phyloP scores from a whole-genome alignment of 2,329 filamentous ascomycete genomes.

The Trichothecium sympodiale region DNA sequence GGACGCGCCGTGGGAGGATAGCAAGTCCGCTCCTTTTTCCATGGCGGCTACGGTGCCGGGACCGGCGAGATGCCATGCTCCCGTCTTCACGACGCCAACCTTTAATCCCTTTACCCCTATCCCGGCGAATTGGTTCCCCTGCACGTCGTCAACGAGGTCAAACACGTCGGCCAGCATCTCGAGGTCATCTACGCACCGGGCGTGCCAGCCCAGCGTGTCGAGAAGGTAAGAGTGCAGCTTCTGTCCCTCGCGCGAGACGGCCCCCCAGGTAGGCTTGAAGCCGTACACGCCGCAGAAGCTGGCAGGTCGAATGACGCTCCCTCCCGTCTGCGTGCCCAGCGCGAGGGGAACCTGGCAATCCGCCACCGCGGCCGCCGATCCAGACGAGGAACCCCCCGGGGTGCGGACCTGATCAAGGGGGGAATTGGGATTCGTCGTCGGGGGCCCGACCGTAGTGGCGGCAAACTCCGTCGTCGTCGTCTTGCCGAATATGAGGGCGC shows the following conservation, averaged over 20 bases:
- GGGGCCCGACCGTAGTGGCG: slow-evolving; percentile 38
- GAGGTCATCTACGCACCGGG: slow-evolving; percentile 46
- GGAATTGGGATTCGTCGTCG: slow-evolving; percentile 49
- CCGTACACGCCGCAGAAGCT: slow-evolving; percentile 55
- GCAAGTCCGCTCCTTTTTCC: slow-evolving; percentile 24
- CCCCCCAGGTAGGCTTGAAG: slow-evolving; percentile 55
- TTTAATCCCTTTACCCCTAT: slow-evolving; percentile 35
- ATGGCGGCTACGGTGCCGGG: slow-evolving; percentile 31
- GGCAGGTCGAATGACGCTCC: slow-evolving; percentile 51
- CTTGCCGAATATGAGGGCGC: slow-evolving; percentile 40
- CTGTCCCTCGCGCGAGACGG: slow-evolving; percentile 50
- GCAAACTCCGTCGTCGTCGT: slow-evolving; percentile 54
- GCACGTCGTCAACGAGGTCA: slow-evolving; percentile 32
- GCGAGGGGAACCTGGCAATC: slow-evolving; percentile 51
- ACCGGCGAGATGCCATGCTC: slow-evolving; percentile 36
- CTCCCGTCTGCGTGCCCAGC: slow-evolving; percentile 56
- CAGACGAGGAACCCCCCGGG: slow-evolving; percentile 57
- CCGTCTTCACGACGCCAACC: slow-evolving; percentile 43
- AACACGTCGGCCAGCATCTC: slow-evolving; percentile 44
- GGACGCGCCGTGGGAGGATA: slow-evolving; percentile 35
- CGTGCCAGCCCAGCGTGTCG: slow-evolving; percentile 53
- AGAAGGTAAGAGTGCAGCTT: slow-evolving; percentile 46
- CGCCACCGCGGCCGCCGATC: slow-evolving; percentile 54
- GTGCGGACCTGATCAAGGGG: slow-evolving; percentile 37
- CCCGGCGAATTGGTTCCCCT: too few relatives aligned